A percentile compares a stretch with the other conserved stretches of the same genome.
phyloP scores from a whole-genome alignment of 306 rosid genomes.

The Medicago lupulina region DNA sequence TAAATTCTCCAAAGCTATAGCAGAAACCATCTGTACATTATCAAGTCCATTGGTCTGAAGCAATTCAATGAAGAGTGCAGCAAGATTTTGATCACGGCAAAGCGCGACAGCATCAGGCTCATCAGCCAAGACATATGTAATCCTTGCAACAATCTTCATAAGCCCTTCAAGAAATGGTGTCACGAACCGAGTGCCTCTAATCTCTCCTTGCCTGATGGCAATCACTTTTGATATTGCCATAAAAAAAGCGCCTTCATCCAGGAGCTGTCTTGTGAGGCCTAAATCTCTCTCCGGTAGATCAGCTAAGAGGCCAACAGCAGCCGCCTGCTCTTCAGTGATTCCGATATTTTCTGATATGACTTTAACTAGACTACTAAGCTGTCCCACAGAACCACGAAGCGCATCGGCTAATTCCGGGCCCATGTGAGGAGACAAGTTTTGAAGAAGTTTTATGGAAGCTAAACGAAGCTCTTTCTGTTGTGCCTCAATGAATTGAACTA shows the following conservation, averaged over 20 bases:
- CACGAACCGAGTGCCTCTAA: slow-evolving; percentile 79
- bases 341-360: slow-evolving; percentile 83
- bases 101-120: slow-evolving; percentile 78
- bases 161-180: slow-evolving; percentile 92
- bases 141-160: slow-evolving; percentile 83
- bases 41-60: slow-evolving; percentile 91
- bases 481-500: slow-evolving; percentile 95
- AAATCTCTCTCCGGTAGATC: slow-evolving; percentile 96
- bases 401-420: slow-evolving; percentile 98
- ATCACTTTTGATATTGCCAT: slow-evolving; percentile 64
- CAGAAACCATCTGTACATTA: slow-evolving; percentile 94
- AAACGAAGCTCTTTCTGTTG: slow-evolving; percentile 89
- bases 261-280: slow-evolving; percentile 95
- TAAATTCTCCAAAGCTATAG: slow-evolving; percentile 84
- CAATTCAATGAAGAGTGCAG: slow-evolving; percentile 74
- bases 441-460: slow-evolving; percentile 87
- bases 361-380: slow-evolving; percentile 81
- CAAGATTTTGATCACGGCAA: slow-evolving; percentile 72
- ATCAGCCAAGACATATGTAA: slow-evolving; percentile 71
- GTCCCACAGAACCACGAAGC: slow-evolving; percentile 92
- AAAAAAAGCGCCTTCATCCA: slow-evolving; percentile 83
- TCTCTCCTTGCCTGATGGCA: slow-evolving; percentile 79
- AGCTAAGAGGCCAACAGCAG: slow-evolving; percentile 88
- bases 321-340: slow-evolving; percentile 93
- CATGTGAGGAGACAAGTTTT: slow-evolving; percentile 80